Conservation (phyloP, 192 early-diverging fungal species). For the Coemansia sp. region DNA sequence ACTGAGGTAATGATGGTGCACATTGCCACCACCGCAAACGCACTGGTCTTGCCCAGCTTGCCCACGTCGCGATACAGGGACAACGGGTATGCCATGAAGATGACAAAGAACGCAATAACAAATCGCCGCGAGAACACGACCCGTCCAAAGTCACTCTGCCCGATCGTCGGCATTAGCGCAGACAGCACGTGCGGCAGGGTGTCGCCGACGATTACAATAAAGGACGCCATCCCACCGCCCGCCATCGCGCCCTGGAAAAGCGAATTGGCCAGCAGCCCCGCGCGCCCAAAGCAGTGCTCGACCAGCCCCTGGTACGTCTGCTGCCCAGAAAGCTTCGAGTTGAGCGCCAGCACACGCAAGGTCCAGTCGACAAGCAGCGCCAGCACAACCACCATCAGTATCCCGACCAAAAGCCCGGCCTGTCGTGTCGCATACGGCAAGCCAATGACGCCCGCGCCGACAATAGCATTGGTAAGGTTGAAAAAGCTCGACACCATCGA, state of each 20-base stretch:
- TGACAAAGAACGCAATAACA: conserved; percentile 75
- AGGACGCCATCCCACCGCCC: conserved; percentile 74
- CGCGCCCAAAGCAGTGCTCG: conserved; percentile 75
- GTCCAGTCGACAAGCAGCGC: conserved; percentile 72
- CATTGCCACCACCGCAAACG: conserved; percentile 80
- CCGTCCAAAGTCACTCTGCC: conserved; percentile 53
- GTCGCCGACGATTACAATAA: conserved; percentile 69
- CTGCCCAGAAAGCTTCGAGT: conserved; percentile 74
- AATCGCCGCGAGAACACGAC: conserved; percentile 67
- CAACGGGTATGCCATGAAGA: conserved; percentile 79
- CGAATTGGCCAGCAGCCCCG: conserved; percentile 74
- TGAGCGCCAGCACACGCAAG: conserved; percentile 67
- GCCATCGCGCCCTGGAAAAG: conserved; percentile 93
- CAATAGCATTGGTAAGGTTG: conserved; percentile 92
- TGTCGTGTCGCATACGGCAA: conserved; percentile 83
- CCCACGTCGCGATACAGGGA: conserved; percentile 86
- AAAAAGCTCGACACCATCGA: conserved; percentile 57
- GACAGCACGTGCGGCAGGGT: conserved; percentile 82
- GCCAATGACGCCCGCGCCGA: conserved; percentile 87
- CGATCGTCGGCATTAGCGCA: conserved; percentile 63
- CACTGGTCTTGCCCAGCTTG: conserved; percentile 84
- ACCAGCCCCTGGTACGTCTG: conserved; percentile 83
- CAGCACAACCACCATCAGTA: conserved; percentile 53
- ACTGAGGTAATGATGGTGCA: conserved; percentile 74
- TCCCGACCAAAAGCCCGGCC: conserved; percentile 65